Conservation (phyloP, 768 basidiomycete genomes). For the Jaapia argillacea region DNA sequence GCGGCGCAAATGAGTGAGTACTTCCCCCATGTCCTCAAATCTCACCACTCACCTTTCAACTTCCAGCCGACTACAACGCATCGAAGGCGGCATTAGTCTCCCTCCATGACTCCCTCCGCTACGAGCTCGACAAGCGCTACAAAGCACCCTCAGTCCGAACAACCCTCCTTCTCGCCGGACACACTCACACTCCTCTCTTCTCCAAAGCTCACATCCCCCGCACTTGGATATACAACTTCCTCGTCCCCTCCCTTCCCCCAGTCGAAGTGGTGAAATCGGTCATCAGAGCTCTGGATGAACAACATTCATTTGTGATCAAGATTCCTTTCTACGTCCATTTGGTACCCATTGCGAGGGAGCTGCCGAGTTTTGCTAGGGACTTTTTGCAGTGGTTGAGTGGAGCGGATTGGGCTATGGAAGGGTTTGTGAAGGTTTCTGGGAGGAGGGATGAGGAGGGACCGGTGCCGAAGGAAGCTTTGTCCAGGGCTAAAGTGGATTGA, state of each 20-base stretch:
- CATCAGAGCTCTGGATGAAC: slow-evolving; percentile 72
- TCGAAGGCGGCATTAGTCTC: slow-evolving; percentile 85
- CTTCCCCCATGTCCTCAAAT: neutral
- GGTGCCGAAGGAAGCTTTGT: neutral
- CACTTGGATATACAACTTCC: slow-evolving; percentile 50
- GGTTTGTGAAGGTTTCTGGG: slow-evolving; percentile 57
- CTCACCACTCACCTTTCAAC: slow-evolving; percentile 2
- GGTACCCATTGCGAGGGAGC: slow-evolving; percentile 34
- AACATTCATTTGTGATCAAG: slow-evolving; percentile 61
- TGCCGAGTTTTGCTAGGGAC: slow-evolving; percentile 71
- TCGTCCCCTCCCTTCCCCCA: slow-evolving; percentile 66
- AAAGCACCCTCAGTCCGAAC: slow-evolving; percentile 73
- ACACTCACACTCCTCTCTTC: slow-evolving; percentile 75
- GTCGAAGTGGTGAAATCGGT: slow-evolving; percentile 72
- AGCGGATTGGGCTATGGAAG: slow-evolving; percentile 64
- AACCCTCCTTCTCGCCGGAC: slow-evolving; percentile 76
- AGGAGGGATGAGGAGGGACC: slow-evolving; percentile 45
- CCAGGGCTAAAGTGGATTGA: too few species aligned
- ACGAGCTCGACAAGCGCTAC: slow-evolving; percentile 81
- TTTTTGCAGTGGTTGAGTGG: slow-evolving; percentile 64
- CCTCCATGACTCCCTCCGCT: slow-evolving; percentile 77
- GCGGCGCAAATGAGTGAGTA: slow-evolving; percentile 67
- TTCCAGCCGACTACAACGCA: slow-evolving; percentile 71
- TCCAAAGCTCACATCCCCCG: slow-evolving; percentile 41
- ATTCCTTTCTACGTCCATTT: slow-evolving; percentile 68